Base-by-base conservation (phyloP, 768 basidiomycete genomes). In the Megacollybia marginata region DNA sequence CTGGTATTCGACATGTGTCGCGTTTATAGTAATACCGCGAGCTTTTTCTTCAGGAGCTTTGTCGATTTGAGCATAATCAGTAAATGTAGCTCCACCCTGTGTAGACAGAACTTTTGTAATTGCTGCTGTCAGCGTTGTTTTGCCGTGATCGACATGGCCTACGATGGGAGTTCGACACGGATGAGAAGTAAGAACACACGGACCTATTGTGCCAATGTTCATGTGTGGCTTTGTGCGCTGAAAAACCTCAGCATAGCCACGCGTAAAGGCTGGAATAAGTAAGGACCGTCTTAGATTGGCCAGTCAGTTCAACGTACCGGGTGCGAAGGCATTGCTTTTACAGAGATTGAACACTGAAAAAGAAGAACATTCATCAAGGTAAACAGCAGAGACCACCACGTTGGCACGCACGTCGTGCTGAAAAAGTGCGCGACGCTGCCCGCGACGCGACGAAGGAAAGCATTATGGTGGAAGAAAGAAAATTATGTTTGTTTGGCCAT, bases 1-100 rank as follows among this genome's bases (percentile, higher is more conserved):
- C 75, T 98, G 93, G 65, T 99, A 99, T 67, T 99, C 96, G 65
- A 99, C 93, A 65, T 99, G 96, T 47, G 96, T 82, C 18, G 96
- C 95, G 69, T 95, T 93, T 69, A 99, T 99, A 54, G 96, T 99
- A 70, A 99, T 99, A 69, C 96, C 96, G 65, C 96, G 91, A 53
- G 95, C 95, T 70, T 92, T 95, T 74, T 99, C 96, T 70, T 99
- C 96, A 2, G 96, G 96, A 9, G 96, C 96, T 75, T 90, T 97
- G 87, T 99, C 96, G 60, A 99, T 99, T 69, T 92, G 83, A 45
- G 77, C 81, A 74, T 99, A 99, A 76, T 93, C 94, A 54, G 94
- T 90, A 71, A 99, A 98, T 58, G 75, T 84, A 50, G 82, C 82
- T 48, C 83, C 86, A 51, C 90, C 89, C 42, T 70, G 67, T 55